A percentile compares a stretch with the other conserved stretches of the same genome.
These are phyloP conservation scores for Elsinoe perseae DNA, from an alignment of 2,329 filamentous ascomycete genomes.

Conservation along the genomic window DNA sequence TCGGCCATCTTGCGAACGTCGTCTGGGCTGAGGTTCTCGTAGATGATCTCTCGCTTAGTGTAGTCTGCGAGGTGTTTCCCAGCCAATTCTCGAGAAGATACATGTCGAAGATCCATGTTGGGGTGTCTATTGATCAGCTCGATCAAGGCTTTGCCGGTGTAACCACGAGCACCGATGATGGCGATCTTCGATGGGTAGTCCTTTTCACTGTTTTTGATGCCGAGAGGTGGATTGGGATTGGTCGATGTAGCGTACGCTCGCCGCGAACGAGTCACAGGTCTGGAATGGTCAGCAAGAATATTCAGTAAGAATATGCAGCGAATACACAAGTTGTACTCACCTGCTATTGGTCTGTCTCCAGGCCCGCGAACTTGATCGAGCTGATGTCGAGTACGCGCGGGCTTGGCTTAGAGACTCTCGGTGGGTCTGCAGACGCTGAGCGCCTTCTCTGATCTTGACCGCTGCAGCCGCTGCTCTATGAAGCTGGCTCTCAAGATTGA, in stretches of 20 bases:
- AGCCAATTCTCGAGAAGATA: constrained; percentile 85
- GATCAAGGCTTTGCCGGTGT: constrained; percentile 87
- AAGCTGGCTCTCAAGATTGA: constrained; percentile 80
- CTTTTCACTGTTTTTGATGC: constrained; percentile 81
- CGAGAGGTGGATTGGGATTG: constrained; percentile 85
- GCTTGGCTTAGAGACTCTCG: constrained; percentile 39
- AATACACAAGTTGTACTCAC: not conserved
- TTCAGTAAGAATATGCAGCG: too few relatives aligned
- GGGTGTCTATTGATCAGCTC: constrained; percentile 81
- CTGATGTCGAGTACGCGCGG: constrained; percentile 59
- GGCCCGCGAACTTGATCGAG: constrained; percentile 21
- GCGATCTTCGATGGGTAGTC: constrained; percentile 69
- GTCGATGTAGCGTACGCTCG: constrained; percentile 57
- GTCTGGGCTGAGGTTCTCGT: constrained; percentile 81
- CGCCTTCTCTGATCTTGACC: constrained; percentile 47
- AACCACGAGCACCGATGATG: constrained; percentile 85
- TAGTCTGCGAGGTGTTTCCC: constrained; percentile 86
- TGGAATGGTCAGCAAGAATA: not conserved
- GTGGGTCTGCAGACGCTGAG: constrained; percentile 36
- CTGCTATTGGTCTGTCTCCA: constrained; percentile 1
- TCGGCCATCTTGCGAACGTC: constrained; percentile 80
- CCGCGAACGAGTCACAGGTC: constrained; percentile 23
- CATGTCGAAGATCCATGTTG: constrained; percentile 79
- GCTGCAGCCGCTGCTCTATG: constrained; percentile 68
- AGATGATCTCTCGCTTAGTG: constrained; percentile 81